phyloP scores from a whole-genome alignment of 768 basidiomycete genomes.

The Porphyrellus cyaneotinctus region DNA sequence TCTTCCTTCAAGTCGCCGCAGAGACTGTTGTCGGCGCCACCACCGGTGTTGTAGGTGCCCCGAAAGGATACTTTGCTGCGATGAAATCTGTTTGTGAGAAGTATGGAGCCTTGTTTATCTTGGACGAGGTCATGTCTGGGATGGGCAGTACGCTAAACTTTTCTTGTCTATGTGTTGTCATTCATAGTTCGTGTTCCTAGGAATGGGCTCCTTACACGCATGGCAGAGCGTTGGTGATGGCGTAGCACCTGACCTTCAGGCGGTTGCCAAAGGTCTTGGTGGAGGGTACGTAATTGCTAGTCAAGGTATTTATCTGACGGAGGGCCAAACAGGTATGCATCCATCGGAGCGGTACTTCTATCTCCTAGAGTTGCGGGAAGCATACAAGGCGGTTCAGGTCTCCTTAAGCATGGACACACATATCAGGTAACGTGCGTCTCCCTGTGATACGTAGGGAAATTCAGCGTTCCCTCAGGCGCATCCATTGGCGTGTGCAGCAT shows the following conservation, averaged over 20 bases:
- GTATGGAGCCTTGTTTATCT: conserved; percentile 67
- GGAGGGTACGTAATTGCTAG: conserved; percentile 57
- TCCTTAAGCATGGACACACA: conserved; percentile 84
- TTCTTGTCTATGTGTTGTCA: not conserved
- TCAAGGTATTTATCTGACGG: conserved; percentile 1
- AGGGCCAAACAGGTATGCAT: conserved; percentile 53
- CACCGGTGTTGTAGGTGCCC: conserved; percentile 69
- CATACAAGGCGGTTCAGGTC: conserved; percentile 61
- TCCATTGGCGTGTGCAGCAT: conserved; percentile 72
- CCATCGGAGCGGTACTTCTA: conserved; percentile 80
- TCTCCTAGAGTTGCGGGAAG: conserved; percentile 67
- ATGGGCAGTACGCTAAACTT: conserved; percentile 67
- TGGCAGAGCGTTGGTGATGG: conserved; percentile 85
- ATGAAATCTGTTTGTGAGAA: conserved; percentile 82
- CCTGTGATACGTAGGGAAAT: not conserved
- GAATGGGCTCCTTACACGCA: conserved; percentile 83
- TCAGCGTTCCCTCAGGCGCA: conserved; percentile 46
- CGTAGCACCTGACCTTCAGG: conserved; percentile 77
- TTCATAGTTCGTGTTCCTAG: conserved; percentile 32
- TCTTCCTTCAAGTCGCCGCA: conserved; percentile 54
- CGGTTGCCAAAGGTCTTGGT: conserved; percentile 85
- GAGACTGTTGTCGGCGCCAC: conserved; percentile 88
- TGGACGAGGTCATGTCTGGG: conserved; percentile 91
- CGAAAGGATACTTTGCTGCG: conserved; percentile 81
- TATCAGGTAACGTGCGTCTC: conserved; percentile 52